Evolutionary conservation across 2,329 filamentous ascomycete genomes (phyloP).

Genomic region (Coniosporium tulheliwenetii): DNA sequence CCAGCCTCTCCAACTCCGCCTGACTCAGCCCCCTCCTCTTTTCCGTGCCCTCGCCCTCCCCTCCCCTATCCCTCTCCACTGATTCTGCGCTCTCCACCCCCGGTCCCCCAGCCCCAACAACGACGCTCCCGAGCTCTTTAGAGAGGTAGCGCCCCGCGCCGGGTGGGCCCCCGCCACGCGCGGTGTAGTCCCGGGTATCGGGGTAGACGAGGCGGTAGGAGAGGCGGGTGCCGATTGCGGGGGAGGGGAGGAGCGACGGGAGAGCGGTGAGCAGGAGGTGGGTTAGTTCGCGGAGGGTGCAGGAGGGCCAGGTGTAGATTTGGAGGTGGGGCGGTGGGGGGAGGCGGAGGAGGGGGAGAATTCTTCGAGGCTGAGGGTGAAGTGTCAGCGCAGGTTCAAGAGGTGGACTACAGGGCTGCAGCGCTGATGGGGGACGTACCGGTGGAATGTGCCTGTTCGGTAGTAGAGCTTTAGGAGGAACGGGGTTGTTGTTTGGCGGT

Average conservation of each 20-base stretch:
- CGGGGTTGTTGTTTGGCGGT: constrained; percentile 58
- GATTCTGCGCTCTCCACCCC: constrained; percentile 14
- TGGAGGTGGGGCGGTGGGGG: constrained; percentile 51
- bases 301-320: constrained; percentile 76
- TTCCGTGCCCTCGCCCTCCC: constrained; percentile 16
- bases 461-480: constrained; percentile 83
- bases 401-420: too few relatives aligned
- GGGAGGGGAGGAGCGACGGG: constrained; percentile 52
- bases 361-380: constrained; percentile 50
- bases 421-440: constrained; percentile 35
- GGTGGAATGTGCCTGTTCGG: constrained; percentile 56
- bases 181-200: constrained; percentile 41
- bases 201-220: constrained; percentile 77
- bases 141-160: constrained; percentile 50
- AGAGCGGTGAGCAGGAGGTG: constrained; percentile 57
- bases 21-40: constrained; percentile 19
- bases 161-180: constrained; percentile 13
- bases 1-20: constrained; percentile 26
- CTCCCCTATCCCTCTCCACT: constrained; percentile 15
- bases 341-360: constrained; percentile 37
- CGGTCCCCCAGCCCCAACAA: constrained; percentile 48
- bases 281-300: constrained; percentile 67
- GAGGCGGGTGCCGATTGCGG: constrained; percentile 68
- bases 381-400: background rate
- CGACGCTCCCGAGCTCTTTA: constrained; percentile 70